These are phyloP conservation scores for Musa itinerans DNA, from an alignment of 176 grass and related monocot species.

Conservation along the genomic window DNA sequence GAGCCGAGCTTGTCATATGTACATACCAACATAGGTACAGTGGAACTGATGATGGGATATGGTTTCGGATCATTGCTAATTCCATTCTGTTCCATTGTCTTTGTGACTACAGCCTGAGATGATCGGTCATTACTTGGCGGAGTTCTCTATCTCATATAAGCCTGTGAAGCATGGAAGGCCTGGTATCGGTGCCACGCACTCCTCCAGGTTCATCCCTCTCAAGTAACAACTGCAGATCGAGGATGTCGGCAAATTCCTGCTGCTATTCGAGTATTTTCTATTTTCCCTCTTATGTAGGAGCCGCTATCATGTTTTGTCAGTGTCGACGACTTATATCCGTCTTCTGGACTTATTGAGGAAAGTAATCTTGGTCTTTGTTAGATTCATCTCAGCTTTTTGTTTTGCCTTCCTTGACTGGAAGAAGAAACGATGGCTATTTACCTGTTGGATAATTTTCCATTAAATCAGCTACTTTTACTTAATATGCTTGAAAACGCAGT, in stretches of 20 bases:
- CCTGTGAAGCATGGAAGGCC: constrained; percentile 8
- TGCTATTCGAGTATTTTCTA: not conserved
- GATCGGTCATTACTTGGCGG: constrained; percentile 14
- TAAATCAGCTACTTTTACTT: too few relatives aligned
- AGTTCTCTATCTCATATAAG: constrained; percentile 12
- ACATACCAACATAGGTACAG: not conserved
- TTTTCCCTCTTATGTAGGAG: not conserved
- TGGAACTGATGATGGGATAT: not conserved
- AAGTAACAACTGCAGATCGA: not conserved
- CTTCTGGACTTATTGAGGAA: too few relatives aligned
- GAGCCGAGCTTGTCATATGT: too few relatives aligned
- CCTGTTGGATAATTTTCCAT: too few relatives aligned
- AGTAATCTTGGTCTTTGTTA: too few relatives aligned
- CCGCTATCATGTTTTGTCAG: not conserved
- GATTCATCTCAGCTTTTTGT: too few relatives aligned
- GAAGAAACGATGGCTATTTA: too few relatives aligned
- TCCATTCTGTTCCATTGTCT: not conserved
- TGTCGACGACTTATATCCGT: too few relatives aligned
- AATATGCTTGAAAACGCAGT: too few relatives aligned
- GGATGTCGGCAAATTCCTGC: not conserved
- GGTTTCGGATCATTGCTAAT: not conserved
- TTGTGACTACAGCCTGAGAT: constrained; percentile 8
- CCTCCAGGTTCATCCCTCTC: constrained; percentile 6
- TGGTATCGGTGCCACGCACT: constrained; percentile 7
- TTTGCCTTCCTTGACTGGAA: too few relatives aligned